phyloP scores from a whole-genome alignment of 148 eudicot genomes.

The Camellia lanceoleosa region DNA sequence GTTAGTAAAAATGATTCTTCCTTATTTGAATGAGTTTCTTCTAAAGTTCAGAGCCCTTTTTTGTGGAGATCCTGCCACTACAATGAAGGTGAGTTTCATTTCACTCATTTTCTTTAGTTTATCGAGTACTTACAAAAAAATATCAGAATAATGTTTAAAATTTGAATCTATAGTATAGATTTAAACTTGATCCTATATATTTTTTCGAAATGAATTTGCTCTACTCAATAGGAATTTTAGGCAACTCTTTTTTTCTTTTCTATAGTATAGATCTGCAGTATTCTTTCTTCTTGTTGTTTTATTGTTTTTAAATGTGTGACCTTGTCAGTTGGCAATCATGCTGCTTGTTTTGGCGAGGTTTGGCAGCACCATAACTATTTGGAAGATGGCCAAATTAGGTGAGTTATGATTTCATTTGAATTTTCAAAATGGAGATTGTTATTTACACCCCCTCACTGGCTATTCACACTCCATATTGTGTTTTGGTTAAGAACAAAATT shows the following conservation, averaged over 20 bases:
- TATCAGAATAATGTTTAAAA: no score
- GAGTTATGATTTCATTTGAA: conserved; percentile 18
- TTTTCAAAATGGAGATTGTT: not conserved
- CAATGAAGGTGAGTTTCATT: conserved; percentile 62
- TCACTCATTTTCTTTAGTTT: not conserved
- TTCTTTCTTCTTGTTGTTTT: not conserved
- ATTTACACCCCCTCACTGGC: no score
- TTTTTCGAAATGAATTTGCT: no score
- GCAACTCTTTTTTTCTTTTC: no score
- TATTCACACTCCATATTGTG: no score
- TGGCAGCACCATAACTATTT: conserved; percentile 72
- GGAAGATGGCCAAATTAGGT: conserved; percentile 82
- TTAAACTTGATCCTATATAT: no score
- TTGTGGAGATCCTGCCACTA: conserved; percentile 79
- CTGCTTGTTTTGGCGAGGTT: conserved; percentile 75
- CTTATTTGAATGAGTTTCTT: conserved; percentile 68
- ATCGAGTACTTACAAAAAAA: no score
- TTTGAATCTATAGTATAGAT: no score
- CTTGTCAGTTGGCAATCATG: conserved; percentile 65
- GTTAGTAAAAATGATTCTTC: conserved; percentile 55
- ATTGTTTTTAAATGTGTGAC: conserved; percentile 13
- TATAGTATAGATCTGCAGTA: no score
- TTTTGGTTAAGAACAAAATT: no score
- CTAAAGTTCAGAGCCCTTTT: conserved; percentile 59
- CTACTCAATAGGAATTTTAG: no score